These are phyloP conservation scores for Eutrema yunnanense DNA, from an alignment of 345 rosid genomes.

Conservation along the genomic window DNA sequence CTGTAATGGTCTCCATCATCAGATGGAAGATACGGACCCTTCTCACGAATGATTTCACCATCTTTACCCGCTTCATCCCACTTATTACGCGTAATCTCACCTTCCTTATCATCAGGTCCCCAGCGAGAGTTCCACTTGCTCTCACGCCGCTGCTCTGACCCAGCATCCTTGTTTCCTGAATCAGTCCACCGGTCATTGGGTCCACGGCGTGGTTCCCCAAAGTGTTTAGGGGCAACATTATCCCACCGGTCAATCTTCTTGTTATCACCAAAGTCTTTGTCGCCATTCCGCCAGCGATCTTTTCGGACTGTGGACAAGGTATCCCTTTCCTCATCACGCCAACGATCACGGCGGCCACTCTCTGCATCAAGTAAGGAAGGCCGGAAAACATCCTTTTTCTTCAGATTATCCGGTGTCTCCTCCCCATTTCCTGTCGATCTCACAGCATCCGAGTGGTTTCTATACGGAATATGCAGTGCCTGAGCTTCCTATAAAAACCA, in stretches of 20 bases:
- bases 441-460: conserved; percentile 34
- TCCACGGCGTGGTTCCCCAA: conserved; percentile 70
- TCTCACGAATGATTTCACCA: conserved; percentile 55
- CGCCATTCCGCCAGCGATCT: conserved; percentile 83
- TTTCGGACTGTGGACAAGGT: conserved; percentile 54
- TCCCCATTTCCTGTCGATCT: conserved; percentile 55
- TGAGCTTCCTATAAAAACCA: conserved; percentile 51
- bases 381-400: conserved; percentile 77
- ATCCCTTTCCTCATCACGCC: conserved; percentile 99
- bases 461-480: conserved; percentile 33
- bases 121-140: conserved; percentile 98
- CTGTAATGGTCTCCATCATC: conserved; percentile 58
- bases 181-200: conserved; percentile 81
- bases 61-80: conserved; percentile 60
- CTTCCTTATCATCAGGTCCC: conserved; percentile 81
- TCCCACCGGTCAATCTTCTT: conserved; percentile 82
- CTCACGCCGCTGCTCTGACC: conserved; percentile 78
- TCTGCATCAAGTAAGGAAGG: conserved; percentile 83
- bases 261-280: conserved; percentile 67
- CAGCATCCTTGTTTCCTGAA: conserved; percentile 63
- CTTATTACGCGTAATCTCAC: conserved; percentile 51
- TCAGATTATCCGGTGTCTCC: conserved; percentile 51
- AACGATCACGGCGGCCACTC: conserved; percentile 68
- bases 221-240: conserved; percentile 49
- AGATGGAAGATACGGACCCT: conserved; percentile 46